phyloP scores from a whole-genome alignment of 2,329 filamentous ascomycete genomes.

The Dactylellina sp. region DNA sequence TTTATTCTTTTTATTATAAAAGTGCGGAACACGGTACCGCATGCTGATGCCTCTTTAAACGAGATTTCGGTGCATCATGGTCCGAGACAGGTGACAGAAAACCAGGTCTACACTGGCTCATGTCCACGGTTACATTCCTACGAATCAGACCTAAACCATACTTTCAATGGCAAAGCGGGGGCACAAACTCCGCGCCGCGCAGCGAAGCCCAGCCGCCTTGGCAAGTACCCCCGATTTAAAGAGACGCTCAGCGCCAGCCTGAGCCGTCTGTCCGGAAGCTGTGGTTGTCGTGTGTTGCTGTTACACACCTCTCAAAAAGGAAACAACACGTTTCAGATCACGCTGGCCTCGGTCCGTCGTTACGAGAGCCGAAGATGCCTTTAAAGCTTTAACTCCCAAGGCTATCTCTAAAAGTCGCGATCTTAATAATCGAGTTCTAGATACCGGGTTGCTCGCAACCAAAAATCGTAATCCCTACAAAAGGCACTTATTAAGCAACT shows the following conservation, averaged over 20 bases:
- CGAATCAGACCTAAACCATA: not conserved
- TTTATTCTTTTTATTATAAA: too few relatives aligned
- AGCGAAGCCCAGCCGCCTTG: not conserved
- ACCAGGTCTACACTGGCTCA: too few relatives aligned
- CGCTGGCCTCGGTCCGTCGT: slow-evolving; percentile 40
- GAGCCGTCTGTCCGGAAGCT: not conserved
- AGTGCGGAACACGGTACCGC: slow-evolving; percentile 7
- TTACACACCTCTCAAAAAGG: slow-evolving; percentile 23
- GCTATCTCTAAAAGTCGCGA: too few relatives aligned
- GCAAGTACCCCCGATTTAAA: not conserved
- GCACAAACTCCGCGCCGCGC: too few relatives aligned
- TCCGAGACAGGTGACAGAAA: slow-evolving; percentile 18
- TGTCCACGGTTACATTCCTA: slow-evolving; percentile 11
- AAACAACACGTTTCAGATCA: slow-evolving; percentile 29
- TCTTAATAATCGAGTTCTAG: too few relatives aligned
- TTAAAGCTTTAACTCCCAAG: too few relatives aligned
- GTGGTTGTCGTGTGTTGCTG: slow-evolving; percentile 19
- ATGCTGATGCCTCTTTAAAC: not conserved
- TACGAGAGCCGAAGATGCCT: slow-evolving; percentile 39
- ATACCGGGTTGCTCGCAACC: too few relatives aligned
- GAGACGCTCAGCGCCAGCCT: too few relatives aligned
- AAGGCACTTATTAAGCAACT: too few relatives aligned
- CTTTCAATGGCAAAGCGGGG: not conserved
- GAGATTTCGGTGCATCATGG: slow-evolving; percentile 22
- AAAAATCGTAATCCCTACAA: too few relatives aligned